A percentile compares a stretch with the other conserved stretches of the same genome.
Conservation (phyloP, 768 basidiomycete species). For the Holtermannia corniformis region DNA sequence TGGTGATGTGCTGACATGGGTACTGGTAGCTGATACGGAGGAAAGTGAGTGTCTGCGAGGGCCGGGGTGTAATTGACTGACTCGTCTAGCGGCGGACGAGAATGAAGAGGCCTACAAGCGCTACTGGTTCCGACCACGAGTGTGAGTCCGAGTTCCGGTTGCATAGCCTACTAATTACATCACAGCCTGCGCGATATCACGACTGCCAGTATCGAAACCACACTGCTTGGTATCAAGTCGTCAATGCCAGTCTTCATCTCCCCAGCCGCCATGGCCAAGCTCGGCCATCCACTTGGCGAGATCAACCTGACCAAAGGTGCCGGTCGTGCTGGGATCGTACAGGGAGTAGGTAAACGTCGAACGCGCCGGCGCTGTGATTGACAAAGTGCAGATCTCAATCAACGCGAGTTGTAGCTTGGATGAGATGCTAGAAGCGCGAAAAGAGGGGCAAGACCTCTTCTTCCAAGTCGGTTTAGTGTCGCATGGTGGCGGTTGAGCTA, state of each 20-base stretch:
- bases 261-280: slow-evolving; percentile 42
- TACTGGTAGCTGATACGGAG: slow-evolving; percentile 26
- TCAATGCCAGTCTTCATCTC: slow-evolving; percentile 34
- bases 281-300: slow-evolving; percentile 82
- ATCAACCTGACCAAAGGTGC: slow-evolving; percentile 67
- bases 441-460: slow-evolving; percentile 36
- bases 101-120: slow-evolving; percentile 37
- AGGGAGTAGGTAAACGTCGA: slow-evolving; percentile 44
- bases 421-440: slow-evolving; percentile 40
- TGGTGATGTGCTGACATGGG: neutral
- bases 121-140: slow-evolving; percentile 39
- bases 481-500: neutral
- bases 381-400: slow-evolving; percentile 35
- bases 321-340: slow-evolving; percentile 59
- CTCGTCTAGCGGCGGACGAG: slow-evolving; percentile 24
- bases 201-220: slow-evolving; percentile 15
- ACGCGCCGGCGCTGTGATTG: neutral
- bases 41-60: slow-evolving; percentile 18
- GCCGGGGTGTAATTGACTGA: neutral
- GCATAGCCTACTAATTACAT: neutral
- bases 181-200: slow-evolving; percentile 19
- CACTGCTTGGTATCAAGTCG: slow-evolving; percentile 31
- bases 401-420: slow-evolving; percentile 42
- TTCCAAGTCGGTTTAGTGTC: slow-evolving; percentile 33
- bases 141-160: slow-evolving; percentile 2